A percentile compares a stretch with the other conserved stretches of the same genome.
These are phyloP conservation scores for Suhomyces canberraensis DNA, from an alignment of 805 yeast species.

Conservation along the genomic window DNA sequence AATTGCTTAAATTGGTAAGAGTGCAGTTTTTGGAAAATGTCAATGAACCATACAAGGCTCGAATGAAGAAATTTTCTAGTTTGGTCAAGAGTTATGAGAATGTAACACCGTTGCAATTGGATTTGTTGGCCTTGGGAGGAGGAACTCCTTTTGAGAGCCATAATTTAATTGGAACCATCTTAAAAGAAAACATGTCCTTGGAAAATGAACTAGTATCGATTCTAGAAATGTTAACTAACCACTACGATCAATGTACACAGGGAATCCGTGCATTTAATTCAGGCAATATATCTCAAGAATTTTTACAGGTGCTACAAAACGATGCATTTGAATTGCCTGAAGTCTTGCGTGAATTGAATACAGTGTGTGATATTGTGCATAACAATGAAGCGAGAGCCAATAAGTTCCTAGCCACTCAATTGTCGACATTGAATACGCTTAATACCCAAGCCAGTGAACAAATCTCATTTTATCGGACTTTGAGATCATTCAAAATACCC, in stretches of 20 bases:
- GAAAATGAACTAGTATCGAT: constrained; percentile 71
- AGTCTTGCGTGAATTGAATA: constrained; percentile 48
- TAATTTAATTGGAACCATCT: constrained; percentile 18
- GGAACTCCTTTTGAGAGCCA: constrained; percentile 12
- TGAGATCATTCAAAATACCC: constrained; percentile 26
- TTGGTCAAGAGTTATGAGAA: constrained; percentile 17
- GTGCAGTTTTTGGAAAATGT: constrained; percentile 5
- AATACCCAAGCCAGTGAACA: constrained; percentile 16
- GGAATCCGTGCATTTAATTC: constrained; percentile 40
- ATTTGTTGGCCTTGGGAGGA: constrained; percentile 7
- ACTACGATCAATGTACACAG: constrained; percentile 73
- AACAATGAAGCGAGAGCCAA: constrained; percentile 33
- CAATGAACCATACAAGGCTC: constrained; percentile 11
- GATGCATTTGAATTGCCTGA: constrained; percentile 57
- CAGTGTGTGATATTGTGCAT: constrained; percentile 32
- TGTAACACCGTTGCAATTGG: constrained; percentile 16
- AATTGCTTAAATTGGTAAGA: constrained; percentile 15
- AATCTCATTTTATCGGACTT: constrained; percentile 15
- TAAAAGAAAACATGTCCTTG: constrained; percentile 43
- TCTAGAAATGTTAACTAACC: constrained; percentile 70
- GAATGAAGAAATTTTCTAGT: constrained; percentile 13
- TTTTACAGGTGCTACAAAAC: constrained; percentile 42
- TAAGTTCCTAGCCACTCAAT: constrained; percentile 16
- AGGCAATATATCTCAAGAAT: constrained; percentile 21
- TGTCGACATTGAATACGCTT: constrained; percentile 13